A percentile compares a stretch with the other conserved stretches of the same genome.
Evolutionary conservation across 371 early-diverging fungal species (phyloP).

Genomic region (Mortierella sp.): DNA sequence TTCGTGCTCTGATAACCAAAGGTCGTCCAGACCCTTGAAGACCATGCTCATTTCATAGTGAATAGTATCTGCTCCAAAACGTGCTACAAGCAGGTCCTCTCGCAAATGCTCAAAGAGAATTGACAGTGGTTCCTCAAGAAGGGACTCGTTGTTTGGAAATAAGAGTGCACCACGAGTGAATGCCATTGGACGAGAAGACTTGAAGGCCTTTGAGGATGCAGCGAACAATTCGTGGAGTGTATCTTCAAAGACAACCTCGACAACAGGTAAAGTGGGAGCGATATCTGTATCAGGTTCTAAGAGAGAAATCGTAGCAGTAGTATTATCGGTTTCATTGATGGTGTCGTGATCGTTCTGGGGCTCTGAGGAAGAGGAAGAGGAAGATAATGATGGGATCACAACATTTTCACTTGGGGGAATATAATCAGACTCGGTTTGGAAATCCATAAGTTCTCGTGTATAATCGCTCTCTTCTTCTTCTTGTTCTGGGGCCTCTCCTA

Average conservation of each 20-base stretch:
- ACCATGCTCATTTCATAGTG: conserved; percentile 20
- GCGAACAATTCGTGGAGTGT: conserved; percentile 15
- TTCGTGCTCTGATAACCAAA: conserved; percentile 19
- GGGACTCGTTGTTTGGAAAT: conserved; percentile 5
- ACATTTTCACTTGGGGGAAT: neutral
- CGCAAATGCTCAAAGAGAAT: conserved; percentile 18
- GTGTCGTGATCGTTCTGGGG: neutral
- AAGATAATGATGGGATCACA: neutral
- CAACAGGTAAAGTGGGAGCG: conserved; percentile 10
- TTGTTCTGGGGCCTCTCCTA: neutral
- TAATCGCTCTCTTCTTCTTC: neutral
- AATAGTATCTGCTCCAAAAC: conserved; percentile 12
- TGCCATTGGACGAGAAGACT: neutral
- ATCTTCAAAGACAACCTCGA: conserved; percentile 18
- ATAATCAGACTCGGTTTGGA: neutral
- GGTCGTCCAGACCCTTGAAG: conserved; percentile 17
- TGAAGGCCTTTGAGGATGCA: conserved; percentile 24
- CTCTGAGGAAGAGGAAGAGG: neutral
- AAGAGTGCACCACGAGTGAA: conserved; percentile 7
- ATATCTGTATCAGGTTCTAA: conserved; percentile 15
- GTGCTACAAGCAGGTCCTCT: conserved; percentile 5
- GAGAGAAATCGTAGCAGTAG: neutral
- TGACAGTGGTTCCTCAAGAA: conserved; percentile 21
- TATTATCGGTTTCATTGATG: neutral
- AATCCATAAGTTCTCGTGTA: neutral